Conservation (phyloP, 345 rosid genomes). For the Acer campestre region DNA sequence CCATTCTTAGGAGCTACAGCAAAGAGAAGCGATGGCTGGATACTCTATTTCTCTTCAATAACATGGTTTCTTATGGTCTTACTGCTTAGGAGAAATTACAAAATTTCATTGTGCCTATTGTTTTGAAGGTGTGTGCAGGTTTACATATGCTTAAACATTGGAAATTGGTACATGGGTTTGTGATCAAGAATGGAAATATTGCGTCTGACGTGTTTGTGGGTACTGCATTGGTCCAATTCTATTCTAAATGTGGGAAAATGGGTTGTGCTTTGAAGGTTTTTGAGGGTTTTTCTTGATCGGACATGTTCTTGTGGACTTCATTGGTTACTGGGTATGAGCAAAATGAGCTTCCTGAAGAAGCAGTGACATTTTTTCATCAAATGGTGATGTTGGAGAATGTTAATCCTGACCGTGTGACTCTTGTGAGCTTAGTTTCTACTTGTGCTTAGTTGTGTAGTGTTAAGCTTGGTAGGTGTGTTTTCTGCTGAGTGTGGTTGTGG, state of each 20-base stretch:
- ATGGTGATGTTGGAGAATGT: slow-evolving; percentile 35
- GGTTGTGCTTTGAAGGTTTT: slow-evolving; percentile 44
- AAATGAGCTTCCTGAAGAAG: slow-evolving; percentile 43
- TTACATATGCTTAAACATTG: slow-evolving; percentile 41
- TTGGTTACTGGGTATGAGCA: slow-evolving; percentile 60
- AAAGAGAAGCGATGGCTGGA: slow-evolving; percentile 33
- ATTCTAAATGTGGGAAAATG: slow-evolving; percentile 50
- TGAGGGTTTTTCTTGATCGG: slow-evolving; percentile 42
- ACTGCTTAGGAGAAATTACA: slow-evolving; percentile 38
- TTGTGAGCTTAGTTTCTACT: slow-evolving; percentile 56
- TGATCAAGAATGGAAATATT: slow-evolving; percentile 17
- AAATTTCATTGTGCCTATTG: slow-evolving; percentile 44
- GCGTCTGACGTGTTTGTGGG: too few species aligned
- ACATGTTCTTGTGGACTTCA: slow-evolving; percentile 59
- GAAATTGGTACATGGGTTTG: slow-evolving; percentile 48
- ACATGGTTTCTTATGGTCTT: slow-evolving; percentile 28
- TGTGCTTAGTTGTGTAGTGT: slow-evolving; percentile 39
- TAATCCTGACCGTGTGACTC: slow-evolving; percentile 42
- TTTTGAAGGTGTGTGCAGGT: slow-evolving; percentile 50
- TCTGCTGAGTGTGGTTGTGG: slow-evolving; percentile 20
- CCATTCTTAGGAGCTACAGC: slow-evolving; percentile 46
- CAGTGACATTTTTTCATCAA: slow-evolving; percentile 41
- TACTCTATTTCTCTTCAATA: slow-evolving; percentile 33
- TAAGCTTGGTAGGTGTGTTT: slow-evolving; percentile 49
- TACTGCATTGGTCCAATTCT: slow-evolving; percentile 53